phyloP scores from a whole-genome alignment of 1,284 basidiomycete species.

The Abortiporus biennis region DNA sequence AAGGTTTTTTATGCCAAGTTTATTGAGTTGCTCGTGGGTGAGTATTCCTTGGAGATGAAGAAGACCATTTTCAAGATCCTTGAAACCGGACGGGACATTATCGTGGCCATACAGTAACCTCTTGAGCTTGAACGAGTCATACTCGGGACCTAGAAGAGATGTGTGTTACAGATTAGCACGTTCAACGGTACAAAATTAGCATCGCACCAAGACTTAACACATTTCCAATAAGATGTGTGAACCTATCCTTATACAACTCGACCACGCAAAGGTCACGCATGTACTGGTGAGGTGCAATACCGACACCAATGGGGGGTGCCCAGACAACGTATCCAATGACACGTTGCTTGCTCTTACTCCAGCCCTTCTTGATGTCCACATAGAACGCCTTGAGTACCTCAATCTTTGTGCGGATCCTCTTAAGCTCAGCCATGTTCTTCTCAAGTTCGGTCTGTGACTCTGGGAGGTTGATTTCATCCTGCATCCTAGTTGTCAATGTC shows the following conservation, averaged over 20 bases:
- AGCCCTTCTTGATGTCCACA: slow-evolving; percentile 17
- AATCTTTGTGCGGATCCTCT: slow-evolving; percentile 13
- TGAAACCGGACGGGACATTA: slow-evolving; percentile 23
- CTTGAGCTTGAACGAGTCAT: neutral
- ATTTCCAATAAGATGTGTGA: slow-evolving; percentile 24
- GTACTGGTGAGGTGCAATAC: slow-evolving; percentile 19
- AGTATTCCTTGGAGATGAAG: slow-evolving; percentile 18
- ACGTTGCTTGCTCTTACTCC: slow-evolving; percentile 19
- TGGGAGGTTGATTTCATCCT: slow-evolving; percentile 8
- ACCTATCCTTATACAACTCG: slow-evolving; percentile 24
- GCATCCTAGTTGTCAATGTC: slow-evolving; percentile 7
- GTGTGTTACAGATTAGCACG: neutral
- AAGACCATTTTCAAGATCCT: slow-evolving; percentile 26
- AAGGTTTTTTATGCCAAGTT: slow-evolving; percentile 20
- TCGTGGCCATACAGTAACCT: slow-evolving; percentile 3
- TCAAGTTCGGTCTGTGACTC: slow-evolving; percentile 15
- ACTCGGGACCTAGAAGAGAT: slow-evolving; percentile 5
- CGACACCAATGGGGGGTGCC: slow-evolving; percentile 20
- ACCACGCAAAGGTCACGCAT: slow-evolving; percentile 26
- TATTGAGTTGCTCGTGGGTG: slow-evolving; percentile 23
- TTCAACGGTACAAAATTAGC: neutral
- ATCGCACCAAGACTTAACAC: slow-evolving; percentile 7
- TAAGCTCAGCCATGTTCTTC: slow-evolving; percentile 12
- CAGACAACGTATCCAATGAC: slow-evolving; percentile 25
- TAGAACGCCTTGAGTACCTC: slow-evolving; percentile 17